Conservation (phyloP, 208 protist species). For the Leishmania arabica region DNA sequence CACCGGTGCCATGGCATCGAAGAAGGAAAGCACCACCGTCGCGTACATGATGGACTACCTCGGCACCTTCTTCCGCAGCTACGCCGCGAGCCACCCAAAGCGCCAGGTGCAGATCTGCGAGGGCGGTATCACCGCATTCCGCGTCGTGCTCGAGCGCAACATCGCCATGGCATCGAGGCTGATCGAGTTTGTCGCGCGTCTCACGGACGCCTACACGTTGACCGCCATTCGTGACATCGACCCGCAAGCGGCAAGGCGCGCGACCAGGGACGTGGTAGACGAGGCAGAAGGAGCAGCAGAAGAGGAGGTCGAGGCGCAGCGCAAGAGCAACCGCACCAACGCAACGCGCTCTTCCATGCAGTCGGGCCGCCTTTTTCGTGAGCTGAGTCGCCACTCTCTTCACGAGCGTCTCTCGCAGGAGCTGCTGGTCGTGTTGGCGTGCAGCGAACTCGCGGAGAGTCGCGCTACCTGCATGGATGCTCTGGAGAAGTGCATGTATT, state of each 20-base stretch:
- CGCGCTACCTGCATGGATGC: constrained; percentile 58
- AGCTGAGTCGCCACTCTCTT: constrained; percentile 84
- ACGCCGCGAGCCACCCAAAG: constrained; percentile 74
- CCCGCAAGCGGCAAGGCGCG: constrained; percentile 56
- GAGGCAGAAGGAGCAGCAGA: constrained; percentile 15
- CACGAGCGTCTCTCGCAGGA: constrained; percentile 80
- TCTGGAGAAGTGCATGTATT: constrained; percentile 83
- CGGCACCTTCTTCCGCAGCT: constrained; percentile 81
- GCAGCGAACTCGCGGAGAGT: constrained; percentile 32
- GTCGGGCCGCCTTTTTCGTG: constrained; percentile 70
- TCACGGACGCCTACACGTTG: constrained; percentile 79
- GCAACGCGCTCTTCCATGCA: constrained; percentile 72
- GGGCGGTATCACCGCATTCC: constrained; percentile 63
- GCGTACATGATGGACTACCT: constrained; percentile 74
- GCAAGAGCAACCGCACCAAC: constrained; percentile 38
- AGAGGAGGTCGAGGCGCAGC: constrained; percentile 21
- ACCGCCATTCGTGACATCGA: constrained; percentile 85
- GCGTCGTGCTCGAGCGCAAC: constrained; percentile 52
- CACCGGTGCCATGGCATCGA: constrained; percentile 30
- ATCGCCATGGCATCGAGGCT: constrained; percentile 36
- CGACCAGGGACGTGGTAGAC: constrained; percentile 20
- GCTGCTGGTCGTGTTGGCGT: constrained; percentile 66
- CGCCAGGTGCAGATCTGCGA: constrained; percentile 63
- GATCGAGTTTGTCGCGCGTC: constrained; percentile 59
- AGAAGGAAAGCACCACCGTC: constrained; percentile 29